phyloP scores from a whole-genome alignment of 2,329 filamentous ascomycete species.

The Elsinoe arachidis region DNA sequence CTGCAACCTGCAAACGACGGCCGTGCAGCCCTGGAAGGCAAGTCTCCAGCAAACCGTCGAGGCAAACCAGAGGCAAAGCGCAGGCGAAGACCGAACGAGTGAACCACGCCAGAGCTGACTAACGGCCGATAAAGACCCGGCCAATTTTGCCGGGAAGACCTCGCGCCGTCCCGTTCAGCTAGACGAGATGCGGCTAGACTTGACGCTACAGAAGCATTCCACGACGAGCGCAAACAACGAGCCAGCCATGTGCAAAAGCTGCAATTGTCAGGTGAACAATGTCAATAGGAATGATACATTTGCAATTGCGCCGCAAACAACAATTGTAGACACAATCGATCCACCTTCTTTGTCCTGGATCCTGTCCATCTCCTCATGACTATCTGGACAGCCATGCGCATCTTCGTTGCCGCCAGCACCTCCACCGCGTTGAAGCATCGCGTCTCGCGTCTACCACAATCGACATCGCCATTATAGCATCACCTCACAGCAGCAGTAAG shows the following conservation, averaged over 20 bases:
- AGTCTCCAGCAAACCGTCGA: not conserved
- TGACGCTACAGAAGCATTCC: not conserved
- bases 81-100: not conserved
- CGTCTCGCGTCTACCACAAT: constrained; percentile 2
- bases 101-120: not conserved
- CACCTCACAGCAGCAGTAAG: not conserved
- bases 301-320: constrained; percentile 7
- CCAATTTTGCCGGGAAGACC: not conserved
- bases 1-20: constrained; percentile 1
- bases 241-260: not conserved
- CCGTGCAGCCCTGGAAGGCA: not conserved
- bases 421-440: constrained; percentile 1
- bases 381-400: not conserved
- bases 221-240: not conserved
- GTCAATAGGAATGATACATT: constrained; percentile 2
- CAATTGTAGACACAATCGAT: not conserved
- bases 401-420: not conserved
- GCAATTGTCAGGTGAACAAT: constrained; percentile 9
- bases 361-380: not conserved
- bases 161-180: not conserved
- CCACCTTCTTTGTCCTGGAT: not conserved
- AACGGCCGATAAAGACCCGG: not conserved
- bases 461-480: not conserved
- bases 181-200: not conserved
- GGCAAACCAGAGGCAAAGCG: too few relatives aligned